Percentiles rank a stretch among this genome's conserved stretches.
Evolutionary conservation across 495 filamentous ascomycete species (phyloP).

Genomic region (Aspergillus indologenus): DNA sequence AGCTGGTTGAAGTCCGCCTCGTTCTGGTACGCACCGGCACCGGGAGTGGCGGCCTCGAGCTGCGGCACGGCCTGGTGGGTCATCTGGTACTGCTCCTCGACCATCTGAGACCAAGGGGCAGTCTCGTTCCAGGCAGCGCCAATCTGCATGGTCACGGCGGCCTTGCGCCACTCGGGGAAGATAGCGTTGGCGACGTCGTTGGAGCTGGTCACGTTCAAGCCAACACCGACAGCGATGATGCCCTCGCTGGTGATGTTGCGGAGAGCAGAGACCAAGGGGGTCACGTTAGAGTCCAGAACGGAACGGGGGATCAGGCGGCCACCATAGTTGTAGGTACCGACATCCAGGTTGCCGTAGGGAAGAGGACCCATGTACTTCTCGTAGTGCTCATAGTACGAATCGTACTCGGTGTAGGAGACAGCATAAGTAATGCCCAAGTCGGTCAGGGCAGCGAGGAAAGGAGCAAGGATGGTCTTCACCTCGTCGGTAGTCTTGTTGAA

Average conservation of each 20-base stretch:
- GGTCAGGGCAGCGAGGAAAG: constrained; percentile 30
- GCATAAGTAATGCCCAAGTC: constrained; percentile 28
- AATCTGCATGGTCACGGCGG: constrained; percentile 47
- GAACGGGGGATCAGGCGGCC: constrained; percentile 56
- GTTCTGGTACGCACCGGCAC: constrained; percentile 38
- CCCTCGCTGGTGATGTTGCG: constrained; percentile 40
- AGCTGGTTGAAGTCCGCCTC: constrained; percentile 50
- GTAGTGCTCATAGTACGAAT: constrained; percentile 50
- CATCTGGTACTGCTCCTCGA: constrained; percentile 36
- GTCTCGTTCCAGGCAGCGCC: constrained; percentile 41
- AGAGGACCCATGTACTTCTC: constrained; percentile 38
- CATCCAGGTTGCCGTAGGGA: constrained; percentile 39
- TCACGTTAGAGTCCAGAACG: constrained; percentile 45
- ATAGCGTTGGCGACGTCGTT: constrained; percentile 51
- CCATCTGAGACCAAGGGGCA: constrained; percentile 42
- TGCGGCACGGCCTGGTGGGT: constrained; percentile 42
- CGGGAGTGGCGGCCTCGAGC: constrained; percentile 42
- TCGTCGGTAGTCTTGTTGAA: constrained; percentile 32
- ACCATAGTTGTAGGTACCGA: constrained; percentile 51
- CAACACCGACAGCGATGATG: constrained; percentile 44
- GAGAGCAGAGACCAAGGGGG: constrained; percentile 34
- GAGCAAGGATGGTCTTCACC: constrained; percentile 27
- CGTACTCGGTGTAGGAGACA: constrained; percentile 27
- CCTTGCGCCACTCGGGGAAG: constrained; percentile 53
- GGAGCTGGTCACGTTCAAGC: constrained; percentile 37